phyloP scores from a whole-genome alignment of 2,329 filamentous ascomycete species.

The Ramichloridium luteum region DNA sequence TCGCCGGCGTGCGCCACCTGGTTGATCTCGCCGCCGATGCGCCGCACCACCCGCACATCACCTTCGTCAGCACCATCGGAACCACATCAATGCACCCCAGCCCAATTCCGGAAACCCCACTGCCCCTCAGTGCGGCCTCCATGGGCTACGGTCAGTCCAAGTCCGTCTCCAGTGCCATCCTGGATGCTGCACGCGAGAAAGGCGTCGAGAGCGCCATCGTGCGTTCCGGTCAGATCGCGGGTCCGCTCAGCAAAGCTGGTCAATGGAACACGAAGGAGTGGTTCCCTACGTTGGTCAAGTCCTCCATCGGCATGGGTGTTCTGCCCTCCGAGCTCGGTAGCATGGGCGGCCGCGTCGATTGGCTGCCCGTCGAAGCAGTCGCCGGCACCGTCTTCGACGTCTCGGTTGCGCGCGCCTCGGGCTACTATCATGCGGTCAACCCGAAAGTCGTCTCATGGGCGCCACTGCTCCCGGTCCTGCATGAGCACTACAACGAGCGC shows the following conservation, averaged over 20 bases:
- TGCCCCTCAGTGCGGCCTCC: slow-evolving; percentile 13
- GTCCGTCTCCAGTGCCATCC: slow-evolving; percentile 24
- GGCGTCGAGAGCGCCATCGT: slow-evolving; percentile 15
- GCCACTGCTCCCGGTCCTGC: slow-evolving; percentile 13
- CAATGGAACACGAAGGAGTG: slow-evolving; percentile 34
- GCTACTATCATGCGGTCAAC: slow-evolving; percentile 13
- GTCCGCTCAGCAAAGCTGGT: slow-evolving; percentile 14
- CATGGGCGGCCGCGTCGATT: slow-evolving; percentile 27
- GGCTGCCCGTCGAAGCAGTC: slow-evolving; percentile 34
- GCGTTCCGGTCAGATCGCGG: slow-evolving; percentile 19
- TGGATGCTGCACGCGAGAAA: slow-evolving; percentile 19
- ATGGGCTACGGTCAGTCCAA: slow-evolving; percentile 31
- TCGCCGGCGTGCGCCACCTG: slow-evolving; percentile 19
- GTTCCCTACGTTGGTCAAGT: slow-evolving; percentile 31
- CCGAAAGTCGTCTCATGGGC: slow-evolving; percentile 16
- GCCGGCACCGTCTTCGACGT: slow-evolving; percentile 25
- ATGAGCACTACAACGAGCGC: slow-evolving; percentile 5
- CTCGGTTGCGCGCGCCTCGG: not conserved
- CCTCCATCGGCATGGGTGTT: slow-evolving; percentile 26
- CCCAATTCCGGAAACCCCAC: slow-evolving; percentile 23
- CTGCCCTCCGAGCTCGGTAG: slow-evolving; percentile 29
- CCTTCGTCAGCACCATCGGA: slow-evolving; percentile 30
- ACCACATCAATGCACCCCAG: slow-evolving; percentile 10
- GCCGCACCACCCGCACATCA: slow-evolving; percentile 19
- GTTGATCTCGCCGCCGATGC: slow-evolving; percentile 18